These are phyloP conservation scores for Guadua angustifolia DNA, from an alignment of 176 grass and related monocot genomes.

Conservation along the genomic window DNA sequence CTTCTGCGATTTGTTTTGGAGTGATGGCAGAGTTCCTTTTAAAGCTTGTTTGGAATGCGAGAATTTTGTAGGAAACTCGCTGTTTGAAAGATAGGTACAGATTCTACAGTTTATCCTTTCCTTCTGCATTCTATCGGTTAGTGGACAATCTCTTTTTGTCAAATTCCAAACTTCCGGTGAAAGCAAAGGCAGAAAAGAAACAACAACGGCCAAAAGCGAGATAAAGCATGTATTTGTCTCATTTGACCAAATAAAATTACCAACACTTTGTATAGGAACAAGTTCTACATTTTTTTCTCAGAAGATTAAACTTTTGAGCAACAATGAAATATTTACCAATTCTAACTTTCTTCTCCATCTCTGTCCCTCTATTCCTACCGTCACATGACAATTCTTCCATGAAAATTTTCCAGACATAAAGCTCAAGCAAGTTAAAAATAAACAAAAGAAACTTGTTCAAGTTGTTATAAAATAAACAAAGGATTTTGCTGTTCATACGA, in stretches of 20 bases:
- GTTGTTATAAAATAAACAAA: slow-evolving; percentile 9
- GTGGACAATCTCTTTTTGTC: background rate
- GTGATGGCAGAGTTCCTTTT: slow-evolving; percentile 17
- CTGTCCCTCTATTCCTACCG: background rate
- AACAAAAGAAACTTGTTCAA: background rate
- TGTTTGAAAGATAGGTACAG: background rate
- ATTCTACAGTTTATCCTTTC: slow-evolving; percentile 40
- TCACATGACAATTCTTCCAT: background rate
- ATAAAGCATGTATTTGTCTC: slow-evolving; percentile 39
- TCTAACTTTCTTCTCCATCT: background rate
- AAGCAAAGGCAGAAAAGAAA: slow-evolving; percentile 59
- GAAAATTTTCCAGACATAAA: background rate
- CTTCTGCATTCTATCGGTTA: slow-evolving; percentile 21
- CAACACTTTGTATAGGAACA: background rate
- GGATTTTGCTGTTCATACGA: background rate
- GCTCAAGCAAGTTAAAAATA: slow-evolving; percentile 12
- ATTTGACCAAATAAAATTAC: background rate
- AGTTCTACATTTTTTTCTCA: background rate
- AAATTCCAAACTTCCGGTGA: slow-evolving; percentile 46
- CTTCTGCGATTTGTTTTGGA: background rate
- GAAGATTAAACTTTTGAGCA: background rate
- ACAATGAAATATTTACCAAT: background rate
- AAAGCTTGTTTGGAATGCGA: background rate
- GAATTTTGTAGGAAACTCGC: background rate
- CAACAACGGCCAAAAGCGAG: background rate